Base-by-base conservation (phyloP, 2,329 filamentous ascomycete species). In the Cadophora gregata region DNA sequence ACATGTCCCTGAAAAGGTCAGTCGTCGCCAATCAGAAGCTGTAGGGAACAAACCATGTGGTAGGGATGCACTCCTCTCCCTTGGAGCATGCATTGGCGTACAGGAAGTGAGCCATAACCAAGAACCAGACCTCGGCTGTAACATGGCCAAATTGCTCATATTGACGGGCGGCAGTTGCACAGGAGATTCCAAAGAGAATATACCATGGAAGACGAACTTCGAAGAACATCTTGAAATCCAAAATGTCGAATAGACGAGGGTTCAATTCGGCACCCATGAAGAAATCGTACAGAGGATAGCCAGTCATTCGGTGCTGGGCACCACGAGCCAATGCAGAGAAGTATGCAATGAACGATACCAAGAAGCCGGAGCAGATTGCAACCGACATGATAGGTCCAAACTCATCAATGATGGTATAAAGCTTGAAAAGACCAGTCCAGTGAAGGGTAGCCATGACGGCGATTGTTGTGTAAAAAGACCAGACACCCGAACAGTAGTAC, bases 221-320 rank as follows among this genome's bases (percentile, higher is more conserved):
- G 76, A 93, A 96, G 81, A 97, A 97, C 93, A 96, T 96, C 82
- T 96, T 96, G 82, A 96, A 93, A 80, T 96, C 93, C 60, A 96
- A 81, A 72, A 93, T 89, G 64, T 89, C 90, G 76, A 93, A 95
- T 84, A 97, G 87, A 72, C 93, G 86, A 4, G 93, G 93, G 81
- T 96, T 96, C 64, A 96, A 84, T 81, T 96, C 93, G 14, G 91
- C 90, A 63, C 93, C 93, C 88, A 96, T 93, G 83, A 96, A 96
- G 80, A 96, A 96, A 81, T 96, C 93, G 78, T 96, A 95, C 74
- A 96, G 81, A 55, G 85, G 86, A 73, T 88, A 85, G 47, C 92
- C 92, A 7, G 93, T 97, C 93, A 98, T 97, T 70, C 95, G 91
- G 79, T 98, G 93, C 77, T 96, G 86, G 59, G 89, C 90, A 64